Evolutionary conservation across 306 rosid species (phyloP), one percentile per base, ranked within the genome.

Genomic region (Prunus davidiana): DNA sequence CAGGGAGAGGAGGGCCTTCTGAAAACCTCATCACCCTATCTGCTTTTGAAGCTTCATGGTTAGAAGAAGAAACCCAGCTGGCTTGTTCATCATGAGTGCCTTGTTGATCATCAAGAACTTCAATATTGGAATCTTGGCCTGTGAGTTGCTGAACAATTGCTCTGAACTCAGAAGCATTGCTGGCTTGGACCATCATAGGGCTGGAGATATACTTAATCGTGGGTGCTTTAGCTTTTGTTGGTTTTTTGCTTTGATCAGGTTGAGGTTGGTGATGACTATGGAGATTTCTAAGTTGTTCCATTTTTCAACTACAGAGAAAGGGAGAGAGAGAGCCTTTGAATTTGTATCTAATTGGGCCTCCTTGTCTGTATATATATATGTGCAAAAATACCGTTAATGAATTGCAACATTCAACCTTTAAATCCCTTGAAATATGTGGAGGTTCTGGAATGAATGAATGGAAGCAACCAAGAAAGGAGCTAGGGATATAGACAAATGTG

Each of bases 61-160:
- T 41, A 5, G 56, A 58, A 72, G 76, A 73, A 72, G 41, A 14
- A 62, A 57, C 67, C 76, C 76, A 58, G 41, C 67, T 58, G 8
- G 4, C 71, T n/a, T 73, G 74, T 18, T 72, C 67, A 43, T 27
- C 58, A 16, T 24, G 5, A 19, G 45, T 8, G 2, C 22, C 2
- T 22, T 15, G 20, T 13, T 15, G 64, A 6, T 34, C 52, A 34
- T 76, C 73, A 6, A 16, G 4, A 10, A 61, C 41, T 20, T 30
- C 18, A 18, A n/a, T 22, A 64, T 38, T 24, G 6, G 89, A 79
- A 64, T 84, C 12, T 51, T 79, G 77, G 68, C 89, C 89, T 0
- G 89, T 86, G 78, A 86, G 83, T 72, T 81, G 71, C 62, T 83
- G 89, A 68, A 86, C 89, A n/a, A 86, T 86, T 28, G 84, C 83